These are phyloP conservation scores for Fagopyrum tataricum DNA, from an alignment of 148 eudicot species.

Conservation along the genomic window DNA sequence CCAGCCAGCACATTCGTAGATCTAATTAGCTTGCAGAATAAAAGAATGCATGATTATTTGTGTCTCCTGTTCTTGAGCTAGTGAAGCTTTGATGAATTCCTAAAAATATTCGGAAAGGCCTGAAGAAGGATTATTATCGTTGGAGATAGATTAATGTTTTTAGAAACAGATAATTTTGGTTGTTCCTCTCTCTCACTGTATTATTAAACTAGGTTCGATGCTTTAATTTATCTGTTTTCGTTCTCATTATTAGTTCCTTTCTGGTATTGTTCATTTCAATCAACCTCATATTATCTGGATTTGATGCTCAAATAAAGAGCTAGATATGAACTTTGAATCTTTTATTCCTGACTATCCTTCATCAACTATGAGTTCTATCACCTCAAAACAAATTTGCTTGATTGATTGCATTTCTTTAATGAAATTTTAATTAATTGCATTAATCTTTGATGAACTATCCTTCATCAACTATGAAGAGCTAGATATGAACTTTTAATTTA, in stretches of 20 bases:
- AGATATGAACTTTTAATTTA: background rate
- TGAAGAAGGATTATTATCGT: background rate
- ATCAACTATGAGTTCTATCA: background rate
- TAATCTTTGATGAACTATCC: no score
- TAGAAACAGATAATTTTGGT: no score
- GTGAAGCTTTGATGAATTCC: no score
- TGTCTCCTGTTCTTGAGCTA: no score
- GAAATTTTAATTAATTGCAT: background rate
- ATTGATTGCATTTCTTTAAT: background rate
- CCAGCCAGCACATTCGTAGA: background rate
- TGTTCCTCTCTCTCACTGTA: no score
- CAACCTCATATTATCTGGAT: background rate
- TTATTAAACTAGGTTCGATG: no score
- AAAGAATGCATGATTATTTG: no score
- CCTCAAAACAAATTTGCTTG: background rate
- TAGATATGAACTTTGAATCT: background rate
- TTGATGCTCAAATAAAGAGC: background rate
- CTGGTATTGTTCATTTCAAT: background rate
- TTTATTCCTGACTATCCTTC: background rate
- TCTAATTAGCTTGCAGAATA: no score
- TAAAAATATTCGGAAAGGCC: background rate
- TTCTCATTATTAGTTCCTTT: no score
- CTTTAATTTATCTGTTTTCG: background rate
- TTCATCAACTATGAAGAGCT: no score
- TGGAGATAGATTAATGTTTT: background rate